Conservation (phyloP, 441 rosid genomes). For the Cnidoscolus chayamansa region DNA sequence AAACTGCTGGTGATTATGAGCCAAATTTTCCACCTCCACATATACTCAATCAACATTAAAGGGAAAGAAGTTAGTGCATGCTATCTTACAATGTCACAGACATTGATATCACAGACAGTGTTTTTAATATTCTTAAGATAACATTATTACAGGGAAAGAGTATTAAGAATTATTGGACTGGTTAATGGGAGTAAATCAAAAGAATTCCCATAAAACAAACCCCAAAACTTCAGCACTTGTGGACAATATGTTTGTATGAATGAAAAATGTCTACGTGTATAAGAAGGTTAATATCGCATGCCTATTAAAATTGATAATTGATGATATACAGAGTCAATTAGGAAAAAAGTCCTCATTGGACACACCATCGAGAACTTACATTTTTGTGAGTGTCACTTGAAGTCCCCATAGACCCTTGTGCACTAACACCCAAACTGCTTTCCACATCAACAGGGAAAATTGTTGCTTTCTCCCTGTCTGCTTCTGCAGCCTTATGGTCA, state of each 20-base stretch:
- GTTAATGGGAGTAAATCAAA: neutral
- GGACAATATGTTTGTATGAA: neutral
- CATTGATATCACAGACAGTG: too few relatives aligned
- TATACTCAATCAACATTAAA: neutral
- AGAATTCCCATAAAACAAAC: neutral
- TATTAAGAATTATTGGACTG: neutral
- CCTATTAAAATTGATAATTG: neutral
- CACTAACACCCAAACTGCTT: conserved; percentile 22
- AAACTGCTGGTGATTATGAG: conserved; percentile 5
- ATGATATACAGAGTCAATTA: neutral
- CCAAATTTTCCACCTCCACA: neutral
- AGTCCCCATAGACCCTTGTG: conserved; percentile 25
- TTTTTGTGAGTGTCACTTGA: conserved; percentile 28
- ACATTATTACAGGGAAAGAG: too few relatives aligned
- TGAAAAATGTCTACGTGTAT: too few relatives aligned
- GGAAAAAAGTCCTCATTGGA: neutral
- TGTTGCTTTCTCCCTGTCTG: conserved; percentile 24
- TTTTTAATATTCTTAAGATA: too few relatives aligned
- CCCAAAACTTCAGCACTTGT: neutral
- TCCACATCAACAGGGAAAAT: conserved; percentile 25
- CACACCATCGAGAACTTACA: conserved; percentile 28
- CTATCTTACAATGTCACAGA: neutral
- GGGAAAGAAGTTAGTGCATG: neutral
- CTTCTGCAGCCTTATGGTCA: conserved; percentile 25
- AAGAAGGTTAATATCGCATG: neutral